Evolutionary conservation across 2,329 filamentous ascomycete genomes (phyloP), one percentile per base, ranked within the genome.

Genomic region (Plenodomus lindquistii): DNA sequence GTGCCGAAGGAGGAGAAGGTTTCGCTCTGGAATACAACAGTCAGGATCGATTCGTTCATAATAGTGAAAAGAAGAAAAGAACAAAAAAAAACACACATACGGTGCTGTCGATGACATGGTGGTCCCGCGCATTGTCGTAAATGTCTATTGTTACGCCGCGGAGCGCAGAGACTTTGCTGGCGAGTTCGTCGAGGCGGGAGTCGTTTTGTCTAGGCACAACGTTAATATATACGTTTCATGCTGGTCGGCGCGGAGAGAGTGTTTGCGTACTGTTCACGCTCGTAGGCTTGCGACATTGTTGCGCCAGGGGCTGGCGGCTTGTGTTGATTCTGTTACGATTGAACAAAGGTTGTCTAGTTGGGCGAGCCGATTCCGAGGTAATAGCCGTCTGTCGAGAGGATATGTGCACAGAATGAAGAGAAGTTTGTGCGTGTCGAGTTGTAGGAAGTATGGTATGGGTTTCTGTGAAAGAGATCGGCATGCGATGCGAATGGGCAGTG

Each of bases 171-270:
- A 97, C 92, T 77, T 99, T 99, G 59, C 85, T 83, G 15, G 89
- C 88, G 31, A 99, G 87, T 71, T 96, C 91, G 66, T 93, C 87
- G 47, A 99, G 88, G 63, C 93, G 91, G 60, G 89, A 86, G 76
- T 97, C 96, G 79, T 99, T 99, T 76, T 99, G 94, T 65, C 84
- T n/a, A n/a, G n/a, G n/a, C n/a, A n/a, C n/a, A n/a, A n/a, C n/a
- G n/a, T 15, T 15, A 15, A 4, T 15, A 15, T 31, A 15, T 31
- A 7, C 15, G 27, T 8, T 7, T 8, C 11, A 15, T 13, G n/a
- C n/a, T n/a, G n/a, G n/a, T n/a, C n/a, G n/a, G n/a, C n/a, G n/a
- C n/a, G n/a, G n/a, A n/a, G n/a, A 7, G 4, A 15, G 15, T 11
- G 27, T 31, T 31, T 15, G 64, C 67, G 50, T 79, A 85, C 82